phyloP scores from a whole-genome alignment of 1,139 yeast genomes.

The Geotrichum restrictum region DNA sequence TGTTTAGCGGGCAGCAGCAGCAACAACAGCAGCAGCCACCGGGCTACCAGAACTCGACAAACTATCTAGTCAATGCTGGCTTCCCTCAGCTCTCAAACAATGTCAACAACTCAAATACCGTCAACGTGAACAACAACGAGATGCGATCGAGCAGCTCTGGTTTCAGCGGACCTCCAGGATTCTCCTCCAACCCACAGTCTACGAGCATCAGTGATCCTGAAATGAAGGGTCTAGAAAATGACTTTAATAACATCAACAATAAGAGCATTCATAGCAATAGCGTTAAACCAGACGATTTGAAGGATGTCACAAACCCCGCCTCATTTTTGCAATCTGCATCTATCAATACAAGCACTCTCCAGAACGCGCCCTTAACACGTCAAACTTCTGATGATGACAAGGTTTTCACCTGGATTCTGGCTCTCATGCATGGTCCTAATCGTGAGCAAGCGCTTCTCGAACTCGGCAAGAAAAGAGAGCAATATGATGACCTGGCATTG shows the following conservation, averaged over 20 bases:
- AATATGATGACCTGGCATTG: constrained; percentile 87
- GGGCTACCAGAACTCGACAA: background rate
- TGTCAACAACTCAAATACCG: background rate
- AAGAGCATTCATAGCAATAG: constrained; percentile 11
- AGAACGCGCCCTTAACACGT: background rate
- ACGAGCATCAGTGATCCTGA: background rate
- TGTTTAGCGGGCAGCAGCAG: background rate
- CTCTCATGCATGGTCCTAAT: constrained; percentile 82
- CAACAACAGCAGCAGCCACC: no score
- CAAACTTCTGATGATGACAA: constrained; percentile 56
- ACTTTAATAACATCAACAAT: constrained; percentile 18
- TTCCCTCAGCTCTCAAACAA: background rate
- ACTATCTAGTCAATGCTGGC: background rate
- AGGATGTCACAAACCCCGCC: background rate
- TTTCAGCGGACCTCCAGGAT: constrained; percentile 15
- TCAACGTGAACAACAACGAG: background rate
- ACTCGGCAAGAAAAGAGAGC: constrained; percentile 89
- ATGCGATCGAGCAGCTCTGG: constrained; percentile 1
- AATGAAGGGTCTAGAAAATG: constrained; percentile 10
- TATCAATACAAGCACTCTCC: background rate
- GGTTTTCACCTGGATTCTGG: constrained; percentile 86
- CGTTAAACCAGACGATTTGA: background rate
- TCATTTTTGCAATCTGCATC: background rate
- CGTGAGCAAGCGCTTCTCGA: constrained; percentile 90
- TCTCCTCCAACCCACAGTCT: background rate